phyloP scores from a whole-genome alignment of 768 basidiomycete species.

The Trametes cinnabarina region DNA sequence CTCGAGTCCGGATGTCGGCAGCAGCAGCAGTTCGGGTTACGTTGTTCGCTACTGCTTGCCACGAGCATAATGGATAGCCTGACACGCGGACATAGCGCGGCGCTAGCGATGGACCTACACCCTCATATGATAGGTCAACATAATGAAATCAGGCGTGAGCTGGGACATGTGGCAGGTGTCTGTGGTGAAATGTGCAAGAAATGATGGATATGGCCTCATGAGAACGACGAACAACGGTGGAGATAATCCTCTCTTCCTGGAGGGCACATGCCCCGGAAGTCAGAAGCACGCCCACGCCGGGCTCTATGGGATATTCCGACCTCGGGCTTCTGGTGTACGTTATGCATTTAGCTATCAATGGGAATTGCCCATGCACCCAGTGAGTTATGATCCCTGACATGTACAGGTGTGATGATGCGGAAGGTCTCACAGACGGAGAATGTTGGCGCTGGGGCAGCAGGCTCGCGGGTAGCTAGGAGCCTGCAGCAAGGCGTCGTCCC shows the following conservation, averaged over 20 bases:
- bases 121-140: slow-evolving; percentile 18
- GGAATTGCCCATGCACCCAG: slow-evolving; percentile 8
- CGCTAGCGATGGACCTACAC: slow-evolving; percentile 18
- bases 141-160: slow-evolving; percentile 22
- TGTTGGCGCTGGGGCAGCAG: slow-evolving; percentile 1
- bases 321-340: slow-evolving; percentile 15
- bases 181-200: slow-evolving; percentile 5
- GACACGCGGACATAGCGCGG: slow-evolving; percentile 4
- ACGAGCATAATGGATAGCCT: slow-evolving; percentile 8
- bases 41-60: slow-evolving; percentile 1
- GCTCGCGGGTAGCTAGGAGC: slow-evolving; percentile 5
- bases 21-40: background rate
- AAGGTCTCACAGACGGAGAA: background rate
- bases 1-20: slow-evolving; percentile 4
- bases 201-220: slow-evolving; percentile 16
- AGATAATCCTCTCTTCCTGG: slow-evolving; percentile 20
- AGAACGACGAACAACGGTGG: slow-evolving; percentile 16
- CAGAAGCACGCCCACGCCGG: slow-evolving; percentile 12
- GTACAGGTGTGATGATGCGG: slow-evolving; percentile 13
- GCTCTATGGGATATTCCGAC: slow-evolving; percentile 12
- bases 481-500: background rate
- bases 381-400: slow-evolving; percentile 5
- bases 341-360: slow-evolving; percentile 24
- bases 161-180: slow-evolving; percentile 17
- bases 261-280: slow-evolving; percentile 4